These are phyloP conservation scores for Aspergillus ochraceoroseus DNA, from an alignment of 2,329 filamentous ascomycete species.

Conservation along the genomic window DNA sequence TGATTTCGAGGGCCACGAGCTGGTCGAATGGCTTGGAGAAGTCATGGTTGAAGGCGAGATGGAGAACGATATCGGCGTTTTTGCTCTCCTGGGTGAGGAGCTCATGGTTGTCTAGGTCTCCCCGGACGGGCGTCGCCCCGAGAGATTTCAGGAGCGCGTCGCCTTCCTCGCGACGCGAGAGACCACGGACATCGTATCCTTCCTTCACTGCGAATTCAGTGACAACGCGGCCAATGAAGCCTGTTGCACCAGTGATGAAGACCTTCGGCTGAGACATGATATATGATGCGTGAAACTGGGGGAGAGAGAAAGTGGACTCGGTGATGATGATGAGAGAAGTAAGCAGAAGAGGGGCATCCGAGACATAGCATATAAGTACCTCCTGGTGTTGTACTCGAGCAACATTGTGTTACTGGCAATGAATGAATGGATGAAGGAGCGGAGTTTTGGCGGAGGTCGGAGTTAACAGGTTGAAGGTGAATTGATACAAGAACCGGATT, in stretches of 20 bases:
- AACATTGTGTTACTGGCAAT: no score
- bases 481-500: no score
- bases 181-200: constrained; percentile 42
- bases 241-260: constrained; percentile 45
- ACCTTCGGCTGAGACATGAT: constrained; percentile 20
- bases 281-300: no score
- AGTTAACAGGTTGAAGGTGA: background rate
- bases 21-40: constrained; percentile 33
- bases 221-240: constrained; percentile 42
- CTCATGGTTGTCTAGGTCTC: constrained; percentile 36
- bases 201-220: constrained; percentile 37
- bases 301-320: no score
- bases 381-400: no score
- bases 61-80: constrained; percentile 38
- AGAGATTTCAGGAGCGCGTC: constrained; percentile 28
- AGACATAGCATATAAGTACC: no score
- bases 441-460: no score
- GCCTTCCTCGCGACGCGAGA: constrained; percentile 36
- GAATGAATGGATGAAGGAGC: no score
- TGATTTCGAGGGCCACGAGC: constrained; percentile 29
- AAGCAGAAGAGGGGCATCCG: no score
- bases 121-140: constrained; percentile 34
- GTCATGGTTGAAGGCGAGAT: constrained; percentile 44
- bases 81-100: constrained; percentile 32
- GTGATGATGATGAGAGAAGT: no score